Conservation (phyloP, 83 land plant genomes). For the Isoetes engelmannii region DNA sequence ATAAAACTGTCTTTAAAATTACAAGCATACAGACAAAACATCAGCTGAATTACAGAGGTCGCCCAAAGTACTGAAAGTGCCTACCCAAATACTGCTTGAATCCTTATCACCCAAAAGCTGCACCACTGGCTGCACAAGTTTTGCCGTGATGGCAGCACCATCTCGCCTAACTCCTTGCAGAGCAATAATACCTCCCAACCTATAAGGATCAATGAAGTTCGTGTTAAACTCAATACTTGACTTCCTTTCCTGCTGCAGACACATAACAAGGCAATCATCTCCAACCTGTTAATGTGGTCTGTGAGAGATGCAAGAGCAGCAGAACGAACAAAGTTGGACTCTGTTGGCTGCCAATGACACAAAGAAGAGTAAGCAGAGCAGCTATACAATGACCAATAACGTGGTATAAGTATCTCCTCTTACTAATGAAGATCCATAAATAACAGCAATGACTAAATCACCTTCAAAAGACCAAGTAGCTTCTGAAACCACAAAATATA, state of each 20-base stretch:
- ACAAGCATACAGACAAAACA: constrained; percentile 11
- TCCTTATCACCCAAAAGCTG: constrained; percentile 64
- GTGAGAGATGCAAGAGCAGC: constrained; percentile 69
- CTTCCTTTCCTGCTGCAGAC: background rate
- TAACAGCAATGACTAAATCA: background rate
- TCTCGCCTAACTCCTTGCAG: constrained; percentile 63
- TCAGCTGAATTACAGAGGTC: background rate
- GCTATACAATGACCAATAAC: too few relatives aligned
- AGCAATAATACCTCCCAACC: constrained; percentile 40
- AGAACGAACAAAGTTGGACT: constrained; percentile 53
- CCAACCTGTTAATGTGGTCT: constrained; percentile 67
- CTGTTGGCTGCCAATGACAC: constrained; percentile 49
- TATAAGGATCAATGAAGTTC: constrained; percentile 9
- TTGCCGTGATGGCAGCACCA: constrained; percentile 54
- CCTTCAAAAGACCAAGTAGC: constrained; percentile 40
- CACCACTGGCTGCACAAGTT: constrained; percentile 59
- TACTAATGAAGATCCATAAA: too few relatives aligned
- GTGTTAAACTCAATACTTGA: background rate
- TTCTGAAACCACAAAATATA: constrained; percentile 45
- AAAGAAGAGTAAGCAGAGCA: too few relatives aligned
- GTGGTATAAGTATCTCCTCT: too few relatives aligned
- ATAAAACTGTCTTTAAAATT: background rate
- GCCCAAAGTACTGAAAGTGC: constrained; percentile 7
- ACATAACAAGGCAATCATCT: background rate
- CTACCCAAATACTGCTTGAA: constrained; percentile 56